A percentile compares a stretch with the other conserved stretches of the same genome.
These are phyloP conservation scores for Xylogone sp. DNA, from an alignment of 2,329 filamentous ascomycete genomes.

Conservation along the genomic window DNA sequence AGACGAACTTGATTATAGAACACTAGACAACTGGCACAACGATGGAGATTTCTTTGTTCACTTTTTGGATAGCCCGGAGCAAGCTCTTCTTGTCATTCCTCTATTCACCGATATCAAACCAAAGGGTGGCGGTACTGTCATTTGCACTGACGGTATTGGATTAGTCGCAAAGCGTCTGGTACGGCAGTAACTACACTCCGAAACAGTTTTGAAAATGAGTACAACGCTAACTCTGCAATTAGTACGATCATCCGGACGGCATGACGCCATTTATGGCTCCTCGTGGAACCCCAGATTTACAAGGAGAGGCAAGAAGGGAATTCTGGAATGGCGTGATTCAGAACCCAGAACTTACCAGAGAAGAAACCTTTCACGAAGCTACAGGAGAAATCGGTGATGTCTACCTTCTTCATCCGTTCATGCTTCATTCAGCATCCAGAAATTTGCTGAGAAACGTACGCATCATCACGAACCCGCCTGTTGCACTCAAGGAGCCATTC, in stretches of 20 bases:
- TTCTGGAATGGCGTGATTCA: not conserved
- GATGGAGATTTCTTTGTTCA: slow-evolving; percentile 52
- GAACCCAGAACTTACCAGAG: not conserved
- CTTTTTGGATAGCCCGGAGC: slow-evolving; percentile 49
- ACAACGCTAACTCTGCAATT: not conserved
- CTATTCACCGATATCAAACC: slow-evolving; percentile 45
- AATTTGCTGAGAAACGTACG: slow-evolving; percentile 39
- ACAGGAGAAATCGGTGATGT: slow-evolving; percentile 52
- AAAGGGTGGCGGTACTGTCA: slow-evolving; percentile 46
- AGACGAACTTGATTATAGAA: slow-evolving; percentile 37
- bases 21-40: slow-evolving; percentile 46
- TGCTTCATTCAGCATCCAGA: slow-evolving; percentile 52
- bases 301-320: not conserved
- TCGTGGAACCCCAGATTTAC: not conserved
- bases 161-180: not conserved
- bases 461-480: slow-evolving; percentile 55
- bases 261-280: not conserved
- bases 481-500: slow-evolving; percentile 48
- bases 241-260: slow-evolving; percentile 13
- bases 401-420: slow-evolving; percentile 55
- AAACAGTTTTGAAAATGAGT: not conserved
- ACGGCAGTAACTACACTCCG: not conserved
- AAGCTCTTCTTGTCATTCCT: slow-evolving; percentile 47
- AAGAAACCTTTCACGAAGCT: slow-evolving; percentile 46
- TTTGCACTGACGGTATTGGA: slow-evolving; percentile 41